Evolutionary conservation across 768 basidiomycete species (phyloP).

Genomic region (Leccinum variicolor): DNA sequence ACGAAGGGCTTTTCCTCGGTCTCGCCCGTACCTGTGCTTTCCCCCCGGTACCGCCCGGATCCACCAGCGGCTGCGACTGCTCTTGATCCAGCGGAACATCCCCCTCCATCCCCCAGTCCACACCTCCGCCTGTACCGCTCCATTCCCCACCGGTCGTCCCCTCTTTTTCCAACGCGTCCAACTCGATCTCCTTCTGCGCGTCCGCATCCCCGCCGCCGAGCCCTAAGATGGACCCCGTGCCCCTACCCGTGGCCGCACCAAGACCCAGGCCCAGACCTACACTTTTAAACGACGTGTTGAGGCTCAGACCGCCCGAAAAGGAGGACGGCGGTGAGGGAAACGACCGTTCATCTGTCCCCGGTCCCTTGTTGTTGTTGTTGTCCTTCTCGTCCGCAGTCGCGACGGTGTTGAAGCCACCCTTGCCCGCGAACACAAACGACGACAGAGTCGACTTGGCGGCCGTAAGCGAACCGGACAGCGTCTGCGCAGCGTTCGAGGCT

Average conservation of each 20-base stretch:
- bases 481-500: background rate
- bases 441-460: background rate
- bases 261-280: no score
- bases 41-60: background rate
- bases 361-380: background rate
- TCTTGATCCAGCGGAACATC: background rate
- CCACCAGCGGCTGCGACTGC: background rate
- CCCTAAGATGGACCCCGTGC: slow-evolving; percentile 1
- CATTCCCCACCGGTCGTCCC: background rate
- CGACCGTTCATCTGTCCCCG: background rate
- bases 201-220: background rate
- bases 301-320: background rate
- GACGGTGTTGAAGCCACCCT: background rate
- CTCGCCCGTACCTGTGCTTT: no score
- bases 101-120: no score
- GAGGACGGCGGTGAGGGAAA: background rate
- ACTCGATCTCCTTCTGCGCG: background rate
- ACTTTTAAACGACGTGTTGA: background rate
- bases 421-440: slow-evolving; percentile 2
- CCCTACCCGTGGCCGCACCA: background rate
- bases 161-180: background rate
- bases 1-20: no score
- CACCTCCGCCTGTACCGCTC: no score
- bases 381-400: no score
- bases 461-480: background rate